phyloP scores from a whole-genome alignment of 2,329 filamentous ascomycete species.

The Pseudocercospora pini-densiflorae region DNA sequence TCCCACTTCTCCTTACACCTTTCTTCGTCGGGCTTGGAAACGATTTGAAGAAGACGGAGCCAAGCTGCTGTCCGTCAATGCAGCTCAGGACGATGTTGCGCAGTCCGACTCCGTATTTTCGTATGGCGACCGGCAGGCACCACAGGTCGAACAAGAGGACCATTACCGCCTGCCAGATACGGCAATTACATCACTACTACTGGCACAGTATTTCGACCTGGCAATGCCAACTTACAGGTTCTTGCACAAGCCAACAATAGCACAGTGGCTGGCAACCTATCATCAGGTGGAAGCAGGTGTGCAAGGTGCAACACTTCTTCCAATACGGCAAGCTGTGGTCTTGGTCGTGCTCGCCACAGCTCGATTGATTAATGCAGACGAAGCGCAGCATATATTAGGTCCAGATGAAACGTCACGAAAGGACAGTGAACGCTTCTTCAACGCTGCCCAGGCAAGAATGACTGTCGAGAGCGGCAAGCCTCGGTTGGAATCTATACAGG shows the following conservation, averaged over 20 bases:
- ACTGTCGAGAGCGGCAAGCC: conserved; percentile 33
- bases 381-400: conserved; percentile 13
- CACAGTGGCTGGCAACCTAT: conserved; percentile 51
- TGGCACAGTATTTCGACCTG: conserved; percentile 50
- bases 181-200: conserved; percentile 37
- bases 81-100: conserved; percentile 33
- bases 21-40: conserved; percentile 57
- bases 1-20: conserved; percentile 40
- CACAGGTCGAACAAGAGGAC: conserved; percentile 43
- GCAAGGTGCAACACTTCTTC: conserved; percentile 43
- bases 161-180: conserved; percentile 49
- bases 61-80: conserved; percentile 11
- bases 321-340: conserved; percentile 52
- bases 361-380: conserved; percentile 35
- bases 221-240: conserved; percentile 51
- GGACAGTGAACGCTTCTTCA: conserved; percentile 37
- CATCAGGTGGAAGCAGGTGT: conserved; percentile 47
- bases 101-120: conserved; percentile 54
- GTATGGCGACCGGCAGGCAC: conserved; percentile 56
- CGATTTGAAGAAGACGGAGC: conserved; percentile 46
- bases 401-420: conserved; percentile 27
- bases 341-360: conserved; percentile 60
- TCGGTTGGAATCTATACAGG: conserved; percentile 45
- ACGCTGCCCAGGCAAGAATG: conserved; percentile 32
- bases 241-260: conserved; percentile 49